These are phyloP conservation scores for Notholithocarpus densiflorus DNA, from an alignment of 306 rosid species.

Conservation along the genomic window DNA sequence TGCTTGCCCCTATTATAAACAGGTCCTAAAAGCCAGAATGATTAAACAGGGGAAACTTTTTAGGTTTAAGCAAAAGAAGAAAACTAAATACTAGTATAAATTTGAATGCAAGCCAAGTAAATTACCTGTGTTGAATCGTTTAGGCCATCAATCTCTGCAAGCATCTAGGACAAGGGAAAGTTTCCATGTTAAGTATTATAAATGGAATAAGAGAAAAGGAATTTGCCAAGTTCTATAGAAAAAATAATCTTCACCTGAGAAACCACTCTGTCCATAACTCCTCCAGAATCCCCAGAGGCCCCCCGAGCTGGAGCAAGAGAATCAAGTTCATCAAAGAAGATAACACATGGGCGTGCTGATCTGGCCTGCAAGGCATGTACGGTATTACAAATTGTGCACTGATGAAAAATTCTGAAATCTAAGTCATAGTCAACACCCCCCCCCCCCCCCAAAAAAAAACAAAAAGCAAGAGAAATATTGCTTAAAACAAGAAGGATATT, in stretches of 20 bases:
- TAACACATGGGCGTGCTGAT: slow-evolving; percentile 95
- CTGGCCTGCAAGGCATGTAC: slow-evolving; percentile 61
- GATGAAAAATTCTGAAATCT: background rate
- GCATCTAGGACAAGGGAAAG: slow-evolving; percentile 63
- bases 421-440: too few relatives aligned
- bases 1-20: slow-evolving; percentile 95
- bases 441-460: too few relatives aligned
- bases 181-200: slow-evolving; percentile 20
- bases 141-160: slow-evolving; percentile 93
- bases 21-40: slow-evolving; percentile 57
- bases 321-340: slow-evolving; percentile 93
- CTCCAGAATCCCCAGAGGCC: slow-evolving; percentile 96
- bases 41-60: slow-evolving; percentile 11
- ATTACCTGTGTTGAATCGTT: slow-evolving; percentile 87
- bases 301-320: slow-evolving; percentile 99
- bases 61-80: slow-evolving; percentile 5
- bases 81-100: background rate
- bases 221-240: background rate
- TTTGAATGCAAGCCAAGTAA: background rate
- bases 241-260: slow-evolving; percentile 67
- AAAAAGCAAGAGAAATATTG: slow-evolving; percentile 12
- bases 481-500: slow-evolving; percentile 13
- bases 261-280: slow-evolving; percentile 98
- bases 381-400: slow-evolving; percentile 1
- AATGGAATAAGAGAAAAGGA: slow-evolving; percentile 11